phyloP scores from a whole-genome alignment of 495 filamentous ascomycete species.

The Aspergillus carlsbadensis region DNA sequence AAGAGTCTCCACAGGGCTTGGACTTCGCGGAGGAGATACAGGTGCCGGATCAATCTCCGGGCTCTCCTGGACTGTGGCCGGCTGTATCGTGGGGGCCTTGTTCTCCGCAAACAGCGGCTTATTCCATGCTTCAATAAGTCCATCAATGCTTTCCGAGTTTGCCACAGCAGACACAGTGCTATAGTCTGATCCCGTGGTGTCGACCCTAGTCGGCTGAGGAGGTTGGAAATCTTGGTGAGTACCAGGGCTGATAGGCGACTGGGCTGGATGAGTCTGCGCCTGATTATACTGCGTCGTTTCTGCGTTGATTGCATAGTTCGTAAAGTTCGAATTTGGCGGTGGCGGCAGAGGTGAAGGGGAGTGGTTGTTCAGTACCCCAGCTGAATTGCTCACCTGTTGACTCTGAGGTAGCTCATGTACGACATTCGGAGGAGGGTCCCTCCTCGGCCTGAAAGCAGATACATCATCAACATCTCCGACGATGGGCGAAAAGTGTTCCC shows the following conservation, averaged over 20 bases:
- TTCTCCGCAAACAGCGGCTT: conserved; percentile 26
- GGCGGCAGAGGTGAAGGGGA: conserved; percentile 2
- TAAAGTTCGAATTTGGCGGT: background rate
- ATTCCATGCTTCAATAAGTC: conserved; percentile 46
- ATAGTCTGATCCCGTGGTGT: conserved; percentile 28
- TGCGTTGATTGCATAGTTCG: background rate
- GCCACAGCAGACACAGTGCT: conserved; percentile 23
- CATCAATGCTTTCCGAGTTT: conserved; percentile 41
- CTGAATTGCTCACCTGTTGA: background rate
- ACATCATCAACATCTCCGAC: conserved; percentile 35
- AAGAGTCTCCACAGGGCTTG: conserved; percentile 18
- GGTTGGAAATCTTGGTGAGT: conserved; percentile 15
- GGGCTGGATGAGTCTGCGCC: background rate
- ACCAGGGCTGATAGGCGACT: conserved; percentile 29
- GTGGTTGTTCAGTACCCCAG: background rate
- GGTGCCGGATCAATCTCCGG: background rate
- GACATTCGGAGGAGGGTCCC: conserved; percentile 14
- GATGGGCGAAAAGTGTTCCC: conserved; percentile 53
- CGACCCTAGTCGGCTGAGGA: conserved; percentile 24
- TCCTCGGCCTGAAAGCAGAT: conserved; percentile 26
- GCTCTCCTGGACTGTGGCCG: background rate
- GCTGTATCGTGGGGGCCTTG: conserved; percentile 2
- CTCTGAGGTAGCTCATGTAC: conserved; percentile 11
- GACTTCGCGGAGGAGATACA: conserved; percentile 8
- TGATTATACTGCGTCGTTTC: background rate